phyloP scores from a whole-genome alignment of 2,329 filamentous ascomycete genomes.

The Leptographium flavum region DNA sequence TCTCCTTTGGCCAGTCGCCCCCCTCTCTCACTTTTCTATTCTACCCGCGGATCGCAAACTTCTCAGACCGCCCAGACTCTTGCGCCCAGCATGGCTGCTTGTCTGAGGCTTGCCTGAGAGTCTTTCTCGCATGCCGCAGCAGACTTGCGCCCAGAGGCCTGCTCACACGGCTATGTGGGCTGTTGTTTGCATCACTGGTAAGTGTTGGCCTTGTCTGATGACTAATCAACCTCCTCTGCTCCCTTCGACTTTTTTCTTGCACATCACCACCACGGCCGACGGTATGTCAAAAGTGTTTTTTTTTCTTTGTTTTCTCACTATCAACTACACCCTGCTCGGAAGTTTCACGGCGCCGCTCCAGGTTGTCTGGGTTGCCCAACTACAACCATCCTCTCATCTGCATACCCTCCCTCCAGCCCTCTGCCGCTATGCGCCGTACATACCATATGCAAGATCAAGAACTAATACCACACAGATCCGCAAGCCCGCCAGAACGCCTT shows the following conservation, averaged over 20 bases:
- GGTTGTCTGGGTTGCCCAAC: background rate
- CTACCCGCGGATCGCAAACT: background rate
- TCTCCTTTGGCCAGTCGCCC: too few species aligned
- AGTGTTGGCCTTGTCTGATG: too few species aligned
- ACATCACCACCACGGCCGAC: too few species aligned
- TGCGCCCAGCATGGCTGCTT: too few species aligned
- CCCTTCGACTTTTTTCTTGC: background rate
- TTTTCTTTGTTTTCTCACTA: background rate
- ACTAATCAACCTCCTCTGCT: too few species aligned
- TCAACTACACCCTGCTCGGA: background rate
- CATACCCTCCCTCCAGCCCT: background rate
- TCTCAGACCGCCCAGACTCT: too few species aligned
- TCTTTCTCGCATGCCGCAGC: too few species aligned
- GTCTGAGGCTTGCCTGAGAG: too few species aligned
- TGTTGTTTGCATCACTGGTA: constrained; percentile 1
- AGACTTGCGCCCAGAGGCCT: too few species aligned
- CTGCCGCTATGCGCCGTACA: background rate
- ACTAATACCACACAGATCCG: constrained; percentile 8
- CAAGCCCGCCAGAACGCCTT: constrained; percentile 7
- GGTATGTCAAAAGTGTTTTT: too few species aligned
- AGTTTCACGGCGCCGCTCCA: background rate
- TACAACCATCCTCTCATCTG: background rate
- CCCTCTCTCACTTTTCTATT: background rate
- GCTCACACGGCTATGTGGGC: background rate
- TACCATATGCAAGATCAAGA: background rate